Conservation (phyloP, 768 basidiomycete species). For the Trichaptum fuscoviolaceum region DNA sequence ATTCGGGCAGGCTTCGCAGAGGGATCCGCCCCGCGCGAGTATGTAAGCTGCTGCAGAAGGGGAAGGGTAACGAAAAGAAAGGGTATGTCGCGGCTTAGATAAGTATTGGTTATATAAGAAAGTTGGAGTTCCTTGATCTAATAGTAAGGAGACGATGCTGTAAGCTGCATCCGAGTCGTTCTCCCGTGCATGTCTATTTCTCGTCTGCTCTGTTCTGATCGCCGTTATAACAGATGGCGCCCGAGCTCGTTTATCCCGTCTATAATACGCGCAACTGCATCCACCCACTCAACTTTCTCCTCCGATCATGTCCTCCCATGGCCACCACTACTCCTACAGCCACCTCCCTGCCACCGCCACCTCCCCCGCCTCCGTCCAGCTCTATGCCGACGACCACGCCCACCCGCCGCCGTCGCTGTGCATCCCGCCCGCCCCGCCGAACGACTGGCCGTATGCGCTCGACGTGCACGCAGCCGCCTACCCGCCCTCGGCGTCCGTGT, state of each 20-base stretch:
- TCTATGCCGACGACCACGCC: not conserved
- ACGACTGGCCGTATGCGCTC: not conserved
- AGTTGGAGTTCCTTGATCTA: not conserved
- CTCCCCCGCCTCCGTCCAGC: not conserved
- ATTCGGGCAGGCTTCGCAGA: not conserved
- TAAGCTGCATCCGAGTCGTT: not conserved
- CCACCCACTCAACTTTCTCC: too few species aligned
- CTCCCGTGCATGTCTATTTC: not conserved
- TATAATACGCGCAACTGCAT: too few species aligned
- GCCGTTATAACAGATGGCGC: not conserved
- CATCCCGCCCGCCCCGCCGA: not conserved
- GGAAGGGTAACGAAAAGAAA: too few species aligned
- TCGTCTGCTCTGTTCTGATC: not conserved
- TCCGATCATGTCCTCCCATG: too few species aligned
- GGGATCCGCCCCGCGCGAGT: not conserved
- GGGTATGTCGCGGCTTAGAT: too few species aligned
- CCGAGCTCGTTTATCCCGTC: not conserved
- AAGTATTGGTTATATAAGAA: too few species aligned
- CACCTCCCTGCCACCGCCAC: not conserved
- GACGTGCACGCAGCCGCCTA: not conserved
- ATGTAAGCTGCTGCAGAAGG: not conserved
- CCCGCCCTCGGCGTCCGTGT: too few species aligned
- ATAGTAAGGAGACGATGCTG: too few species aligned
- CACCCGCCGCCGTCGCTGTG: not conserved
- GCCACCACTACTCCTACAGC: too few species aligned